Conservation (phyloP, 768 basidiomycete genomes). For the Lactarius quietus region DNA sequence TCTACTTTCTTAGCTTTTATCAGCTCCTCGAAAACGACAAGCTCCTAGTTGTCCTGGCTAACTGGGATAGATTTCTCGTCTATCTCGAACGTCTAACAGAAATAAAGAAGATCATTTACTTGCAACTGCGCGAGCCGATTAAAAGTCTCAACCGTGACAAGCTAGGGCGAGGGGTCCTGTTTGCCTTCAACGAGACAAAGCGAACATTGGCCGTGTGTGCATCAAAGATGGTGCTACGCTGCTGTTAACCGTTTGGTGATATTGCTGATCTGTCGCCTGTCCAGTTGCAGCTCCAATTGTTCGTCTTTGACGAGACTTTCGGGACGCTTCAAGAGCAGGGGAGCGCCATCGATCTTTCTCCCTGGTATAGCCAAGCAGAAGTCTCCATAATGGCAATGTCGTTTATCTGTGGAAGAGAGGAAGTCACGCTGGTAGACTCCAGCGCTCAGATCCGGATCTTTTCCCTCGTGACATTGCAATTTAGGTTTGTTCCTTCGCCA, state of each 20-base stretch:
- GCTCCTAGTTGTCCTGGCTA: slow-evolving; percentile 13
- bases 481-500: slow-evolving; percentile 38
- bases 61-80: not conserved
- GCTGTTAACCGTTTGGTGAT: not conserved
- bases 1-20: slow-evolving; percentile 3
- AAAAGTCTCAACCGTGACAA: slow-evolving; percentile 40
- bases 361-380: slow-evolving; percentile 40
- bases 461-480: slow-evolving; percentile 53
- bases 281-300: slow-evolving; percentile 41
- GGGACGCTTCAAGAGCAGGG: slow-evolving; percentile 41
- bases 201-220: too few relatives aligned
- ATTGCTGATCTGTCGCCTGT: not conserved
- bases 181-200: slow-evolving; percentile 53
- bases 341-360: slow-evolving; percentile 37
- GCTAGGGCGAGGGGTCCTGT: slow-evolving; percentile 41
- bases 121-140: not conserved
- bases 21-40: too few relatives aligned
- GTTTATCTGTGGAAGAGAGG: slow-evolving; percentile 50
- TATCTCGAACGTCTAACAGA: slow-evolving; percentile 14
- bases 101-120: slow-evolving; percentile 5
- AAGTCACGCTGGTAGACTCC: slow-evolving; percentile 49
- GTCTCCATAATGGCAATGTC: slow-evolving; percentile 35
- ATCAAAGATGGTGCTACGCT: slow-evolving; percentile 37
- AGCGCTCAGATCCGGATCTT: slow-evolving; percentile 39
- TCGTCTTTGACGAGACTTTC: slow-evolving; percentile 45